These are phyloP conservation scores for Epichloe scottii DNA, from an alignment of 2,329 filamentous ascomycete species.

Conservation along the genomic window DNA sequence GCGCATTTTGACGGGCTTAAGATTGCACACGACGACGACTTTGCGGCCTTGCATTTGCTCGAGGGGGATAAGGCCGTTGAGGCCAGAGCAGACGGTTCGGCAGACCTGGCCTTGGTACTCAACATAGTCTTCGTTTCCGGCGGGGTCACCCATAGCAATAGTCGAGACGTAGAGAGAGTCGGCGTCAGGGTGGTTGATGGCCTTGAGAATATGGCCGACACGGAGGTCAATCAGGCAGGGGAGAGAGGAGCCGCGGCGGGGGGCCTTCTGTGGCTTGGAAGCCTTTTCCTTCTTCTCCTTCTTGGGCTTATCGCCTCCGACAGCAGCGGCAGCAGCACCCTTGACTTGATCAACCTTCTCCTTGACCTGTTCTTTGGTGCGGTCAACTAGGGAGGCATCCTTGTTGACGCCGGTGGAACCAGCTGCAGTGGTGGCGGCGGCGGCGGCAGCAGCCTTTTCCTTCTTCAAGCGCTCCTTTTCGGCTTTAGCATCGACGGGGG, in stretches of 20 bases:
- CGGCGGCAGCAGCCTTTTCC: conserved; percentile 66
- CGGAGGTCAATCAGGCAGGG: conserved; percentile 86
- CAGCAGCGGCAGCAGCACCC: conserved; percentile 22
- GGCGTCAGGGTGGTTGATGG: conserved; percentile 88
- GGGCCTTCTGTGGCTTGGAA: conserved; percentile 58
- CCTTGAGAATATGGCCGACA: conserved; percentile 94
- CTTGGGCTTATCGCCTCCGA: conserved; percentile 36
- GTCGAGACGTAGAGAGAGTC: conserved; percentile 93
- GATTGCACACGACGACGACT: conserved; percentile 90
- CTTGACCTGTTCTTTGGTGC: conserved; percentile 47
- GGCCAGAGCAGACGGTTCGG: conserved; percentile 90
- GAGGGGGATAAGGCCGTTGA: conserved; percentile 84
- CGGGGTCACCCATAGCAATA: conserved; percentile 82
- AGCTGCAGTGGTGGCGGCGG: conserved; percentile 42
- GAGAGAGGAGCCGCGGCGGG: conserved; percentile 62
- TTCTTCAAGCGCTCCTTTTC: conserved; percentile 97
- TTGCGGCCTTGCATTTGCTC: conserved; percentile 96
- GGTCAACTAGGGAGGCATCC: conserved; percentile 40
- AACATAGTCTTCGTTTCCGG: conserved; percentile 69
- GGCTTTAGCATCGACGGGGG: conserved; percentile 83
- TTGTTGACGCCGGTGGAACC: conserved; percentile 29
- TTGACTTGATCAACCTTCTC: conserved; percentile 40
- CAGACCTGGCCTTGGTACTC: conserved; percentile 87
- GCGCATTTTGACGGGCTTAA: conserved; percentile 99
- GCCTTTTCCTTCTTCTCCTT: conserved; percentile 90